Conservation (phyloP, 2,329 filamentous ascomycete genomes). For the Pseudocercospora ulei region DNA sequence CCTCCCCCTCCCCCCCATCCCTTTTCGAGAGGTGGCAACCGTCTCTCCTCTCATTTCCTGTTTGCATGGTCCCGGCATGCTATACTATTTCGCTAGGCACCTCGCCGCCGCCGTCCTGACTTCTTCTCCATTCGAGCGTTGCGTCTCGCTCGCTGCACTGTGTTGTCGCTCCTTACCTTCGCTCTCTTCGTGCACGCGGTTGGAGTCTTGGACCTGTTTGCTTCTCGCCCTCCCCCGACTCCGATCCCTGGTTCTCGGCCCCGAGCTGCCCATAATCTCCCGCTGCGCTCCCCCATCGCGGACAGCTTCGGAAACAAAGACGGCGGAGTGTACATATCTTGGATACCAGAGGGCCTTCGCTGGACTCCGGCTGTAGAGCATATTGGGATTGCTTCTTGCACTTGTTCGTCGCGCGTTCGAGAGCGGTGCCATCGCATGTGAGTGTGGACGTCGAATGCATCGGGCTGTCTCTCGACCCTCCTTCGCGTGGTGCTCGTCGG, state of each 20-base stretch:
- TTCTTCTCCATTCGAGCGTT: slow-evolving; percentile 24
- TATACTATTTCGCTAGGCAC: slow-evolving; percentile 23
- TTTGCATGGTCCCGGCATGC: slow-evolving; percentile 25
- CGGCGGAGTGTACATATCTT: slow-evolving; percentile 23
- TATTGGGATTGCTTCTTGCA: slow-evolving; percentile 14
- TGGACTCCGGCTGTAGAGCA: slow-evolving; percentile 13
- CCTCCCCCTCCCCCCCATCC: too few relatives aligned
- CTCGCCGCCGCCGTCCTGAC: slow-evolving; percentile 22
- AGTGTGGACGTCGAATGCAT: slow-evolving; percentile 8
- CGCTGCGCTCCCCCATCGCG: slow-evolving; percentile 1
- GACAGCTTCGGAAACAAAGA: slow-evolving; percentile 12
- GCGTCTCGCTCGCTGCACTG: slow-evolving; percentile 21
- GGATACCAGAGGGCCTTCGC: slow-evolving; percentile 11
- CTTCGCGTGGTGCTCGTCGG: slow-evolving; percentile 1
- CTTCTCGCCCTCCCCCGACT: slow-evolving; percentile 16
- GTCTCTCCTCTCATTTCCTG: slow-evolving; percentile 25
- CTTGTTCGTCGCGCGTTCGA: slow-evolving; percentile 10
- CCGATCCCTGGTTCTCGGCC: slow-evolving; percentile 11
- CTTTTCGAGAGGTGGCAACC: slow-evolving; percentile 19
- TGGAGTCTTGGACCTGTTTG: slow-evolving; percentile 15
- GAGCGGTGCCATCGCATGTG: slow-evolving; percentile 13
- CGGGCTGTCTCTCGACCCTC: neutral
- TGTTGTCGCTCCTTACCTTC: slow-evolving; percentile 23
- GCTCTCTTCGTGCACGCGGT: slow-evolving; percentile 20
- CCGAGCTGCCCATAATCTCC: slow-evolving; percentile 15